Evolutionary conservation across 1,139 yeast species (phyloP), one percentile per base, ranked within the genome.

Genomic region (Candida tetrigidarum): DNA sequence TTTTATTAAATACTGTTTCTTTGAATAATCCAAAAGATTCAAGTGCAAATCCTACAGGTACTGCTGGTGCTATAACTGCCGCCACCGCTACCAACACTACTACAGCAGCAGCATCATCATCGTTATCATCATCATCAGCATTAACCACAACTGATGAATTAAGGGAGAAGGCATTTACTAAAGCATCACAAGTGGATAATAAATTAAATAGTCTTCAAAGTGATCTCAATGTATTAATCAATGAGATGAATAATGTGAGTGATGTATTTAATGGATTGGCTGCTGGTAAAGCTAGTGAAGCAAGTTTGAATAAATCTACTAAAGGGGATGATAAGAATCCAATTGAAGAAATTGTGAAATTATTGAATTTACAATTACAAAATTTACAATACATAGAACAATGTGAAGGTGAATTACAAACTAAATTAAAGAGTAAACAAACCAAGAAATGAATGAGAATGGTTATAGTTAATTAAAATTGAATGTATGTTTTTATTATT

Each of bases 331-430:
- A 37, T 10, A 20, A 20, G 5, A 86, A 83, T 50, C 85, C 67
- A 59, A 81, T 63, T 61, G 87, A 74, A 56, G 84, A 80, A 56
- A 81, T 93, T 52, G 85, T 95, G 39, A 86, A 84, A 63, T 76
- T 95, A 51, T 78, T 93, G 62, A 92, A 93, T 61, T 81, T 91
- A 41, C 99, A 93, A 64, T 73, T 93, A 63, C 95, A 92, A 52
- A 90, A 96, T 53, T 76, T 93, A 65, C 90, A 85, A 62, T 92
- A 93, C 75, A 81, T 93, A 47, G 97, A 93, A 58, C 77, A 77
- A 48, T 80, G 83, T 49, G 90, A 96, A 48, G 76, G 77, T 16
- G 71, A 73, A 30, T 74, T 93, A 58, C 88, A 86, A 61, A 79
- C 80, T 35, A 87, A 88, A 65, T 65, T 93, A 50, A 74, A 72